These are phyloP conservation scores for Brassica carinata DNA, from an alignment of 345 rosid genomes.

Conservation along the genomic window DNA sequence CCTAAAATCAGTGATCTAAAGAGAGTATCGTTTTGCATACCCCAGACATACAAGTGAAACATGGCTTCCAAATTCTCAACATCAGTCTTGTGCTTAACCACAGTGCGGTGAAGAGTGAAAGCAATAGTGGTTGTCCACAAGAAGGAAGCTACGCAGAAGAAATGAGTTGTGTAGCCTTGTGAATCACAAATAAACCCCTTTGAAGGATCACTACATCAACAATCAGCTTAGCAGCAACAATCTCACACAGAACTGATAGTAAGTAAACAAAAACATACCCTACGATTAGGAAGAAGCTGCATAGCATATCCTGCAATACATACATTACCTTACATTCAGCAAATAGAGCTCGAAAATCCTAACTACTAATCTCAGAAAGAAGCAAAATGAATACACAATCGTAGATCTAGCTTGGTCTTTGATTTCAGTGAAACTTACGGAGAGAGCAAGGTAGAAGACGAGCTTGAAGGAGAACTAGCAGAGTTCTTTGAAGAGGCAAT, in stretches of 20 bases:
- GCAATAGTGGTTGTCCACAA: slow-evolving; percentile 97
- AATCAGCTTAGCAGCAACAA: neutral
- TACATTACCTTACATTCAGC: neutral
- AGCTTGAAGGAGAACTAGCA: slow-evolving; percentile 98
- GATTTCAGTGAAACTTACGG: slow-evolving; percentile 43
- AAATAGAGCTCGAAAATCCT: neutral
- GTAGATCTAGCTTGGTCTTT: slow-evolving; percentile 1
- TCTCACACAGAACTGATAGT: neutral
- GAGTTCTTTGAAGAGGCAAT: slow-evolving; percentile 84
- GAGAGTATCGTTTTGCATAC: slow-evolving; percentile 43
- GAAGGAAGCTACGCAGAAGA: slow-evolving; percentile 74
- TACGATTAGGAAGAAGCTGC: slow-evolving; percentile 81
- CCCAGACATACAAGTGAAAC: slow-evolving; percentile 98
- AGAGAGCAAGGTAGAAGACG: slow-evolving; percentile 90
- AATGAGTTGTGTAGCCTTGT: neutral
- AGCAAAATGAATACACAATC: neutral
- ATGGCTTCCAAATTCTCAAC: slow-evolving; percentile 94
- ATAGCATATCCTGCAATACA: slow-evolving; percentile 74
- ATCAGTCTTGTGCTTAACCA: slow-evolving; percentile 86
- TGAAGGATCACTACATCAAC: slow-evolving; percentile 53
- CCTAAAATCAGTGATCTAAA: neutral
- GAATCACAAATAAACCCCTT: slow-evolving; percentile 12
- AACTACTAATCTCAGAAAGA: neutral
- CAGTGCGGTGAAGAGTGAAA: slow-evolving; percentile 95
- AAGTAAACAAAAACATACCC: neutral